Base-by-base conservation (phyloP, 139 green algal genomes). In the Medakamo hakoo region DNA sequence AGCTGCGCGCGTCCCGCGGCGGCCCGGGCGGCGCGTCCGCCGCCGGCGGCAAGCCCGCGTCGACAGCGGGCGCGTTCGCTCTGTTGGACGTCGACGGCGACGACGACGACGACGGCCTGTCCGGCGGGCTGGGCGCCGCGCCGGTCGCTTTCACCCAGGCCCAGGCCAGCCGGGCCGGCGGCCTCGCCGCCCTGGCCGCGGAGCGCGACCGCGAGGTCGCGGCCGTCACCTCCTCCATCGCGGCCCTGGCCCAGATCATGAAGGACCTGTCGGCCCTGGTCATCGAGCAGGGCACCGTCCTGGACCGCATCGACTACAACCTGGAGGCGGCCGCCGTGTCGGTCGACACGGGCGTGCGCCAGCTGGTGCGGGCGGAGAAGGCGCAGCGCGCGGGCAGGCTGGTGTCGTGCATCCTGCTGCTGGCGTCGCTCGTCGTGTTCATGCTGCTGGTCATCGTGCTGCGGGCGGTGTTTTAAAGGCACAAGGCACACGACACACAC, bases 211-310 rank as follows among this genome's bases (percentile, higher is more conserved):
- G 76, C 49, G 86, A 95, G 76, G 88, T 97, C 66, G 71, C 68
- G 29, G 82, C 84, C 62, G 91, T 96, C 29, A 31, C 89, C 70
- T 30, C 74, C 27, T 83, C 74, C 5, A 86, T 94, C 59, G 75
- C 84, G 58, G 88, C 95, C 63, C 73, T 96, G 57, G 82, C 83
- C 66, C 78, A 94, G 77, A 89, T 98, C 74, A 98, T 98, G 92
- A 82, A 88, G 52, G 92, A 98, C 70, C 73, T 98, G 61, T 84
- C 74, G 2, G 78, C 84, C 14, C 74, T 98, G 28, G 91, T 98
- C n/a, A 94, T 98, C 57, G 92, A 98, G 65, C 92, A 98, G 77
- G 92, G 92, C 59, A 96, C 86, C 25, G 84, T 98, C 40, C 73
- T 98, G 61, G 92, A 98, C 71, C 75, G 92, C 27, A 95, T 95